Evolutionary conservation across 495 filamentous ascomycete genomes (phyloP).

Genomic region (Xylaria intraflava): DNA sequence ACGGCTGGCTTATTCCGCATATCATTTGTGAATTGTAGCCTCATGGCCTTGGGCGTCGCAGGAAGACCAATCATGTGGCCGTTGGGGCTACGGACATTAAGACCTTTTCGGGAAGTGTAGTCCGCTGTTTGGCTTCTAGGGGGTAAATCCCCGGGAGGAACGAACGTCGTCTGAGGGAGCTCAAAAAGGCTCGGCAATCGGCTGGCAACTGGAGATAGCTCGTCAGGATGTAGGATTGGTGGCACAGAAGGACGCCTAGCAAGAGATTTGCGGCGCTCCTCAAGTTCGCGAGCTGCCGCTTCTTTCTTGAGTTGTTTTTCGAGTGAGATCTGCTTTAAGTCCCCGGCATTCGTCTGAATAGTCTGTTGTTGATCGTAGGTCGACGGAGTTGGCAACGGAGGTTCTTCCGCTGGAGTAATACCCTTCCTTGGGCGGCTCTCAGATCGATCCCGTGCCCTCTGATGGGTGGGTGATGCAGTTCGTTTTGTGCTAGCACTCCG

Average conservation of each 20-base stretch:
- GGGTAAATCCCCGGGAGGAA: constrained; percentile 35
- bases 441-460: constrained; percentile 43
- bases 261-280: constrained; percentile 77
- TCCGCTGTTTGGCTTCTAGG: constrained; percentile 43
- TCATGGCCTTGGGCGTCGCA: constrained; percentile 80
- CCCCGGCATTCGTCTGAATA: constrained; percentile 20
- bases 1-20: constrained; percentile 54
- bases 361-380: constrained; percentile 13
- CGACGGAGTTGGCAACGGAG: constrained; percentile 14
- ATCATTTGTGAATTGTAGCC: constrained; percentile 61
- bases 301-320: constrained; percentile 61
- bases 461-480: constrained; percentile 32
- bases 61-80: constrained; percentile 61
- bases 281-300: constrained; percentile 75
- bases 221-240: constrained; percentile 70
- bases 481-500: constrained; percentile 53
- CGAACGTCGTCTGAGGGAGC: constrained; percentile 36
- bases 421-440: constrained; percentile 41
- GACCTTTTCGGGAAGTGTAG: constrained; percentile 26
- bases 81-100: constrained; percentile 41
- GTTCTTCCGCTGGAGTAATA: constrained; percentile 22
- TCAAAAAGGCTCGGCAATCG: constrained; percentile 35
- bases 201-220: constrained; percentile 38
- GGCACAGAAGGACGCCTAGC: constrained; percentile 72
- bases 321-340: constrained; percentile 41